Conservation (phyloP, 768 basidiomycete species). For the Mycena kentingensis region DNA sequence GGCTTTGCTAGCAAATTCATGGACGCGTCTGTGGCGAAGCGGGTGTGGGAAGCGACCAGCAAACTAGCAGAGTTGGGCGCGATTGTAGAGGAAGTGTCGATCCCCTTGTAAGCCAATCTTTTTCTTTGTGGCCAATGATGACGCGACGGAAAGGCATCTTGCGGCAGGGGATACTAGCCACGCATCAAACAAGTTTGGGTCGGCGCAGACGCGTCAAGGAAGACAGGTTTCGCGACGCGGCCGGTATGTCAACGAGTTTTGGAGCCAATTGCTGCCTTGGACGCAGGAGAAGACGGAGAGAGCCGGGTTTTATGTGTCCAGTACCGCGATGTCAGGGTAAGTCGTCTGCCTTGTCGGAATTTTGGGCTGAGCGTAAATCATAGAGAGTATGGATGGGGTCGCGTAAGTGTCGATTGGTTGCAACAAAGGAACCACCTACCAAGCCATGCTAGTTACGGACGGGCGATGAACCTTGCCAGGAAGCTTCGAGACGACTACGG, state of each 20-base stretch:
- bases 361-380: no score
- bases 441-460: conserved; percentile 1
- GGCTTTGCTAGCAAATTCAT: conserved; percentile 5
- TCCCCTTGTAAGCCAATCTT: conserved; percentile 11
- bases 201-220: conserved; percentile 16
- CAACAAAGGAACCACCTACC: background rate
- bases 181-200: conserved; percentile 13
- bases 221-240: conserved; percentile 17
- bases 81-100: conserved; percentile 17
- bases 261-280: conserved; percentile 17
- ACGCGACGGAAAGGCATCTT: background rate
- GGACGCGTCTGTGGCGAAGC: background rate
- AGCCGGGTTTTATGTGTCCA: conserved; percentile 16
- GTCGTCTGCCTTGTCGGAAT: background rate
- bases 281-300: conserved; percentile 16
- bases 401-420: background rate
- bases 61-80: conserved; percentile 16
- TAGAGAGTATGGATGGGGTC: conserved; percentile 14
- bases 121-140: background rate
- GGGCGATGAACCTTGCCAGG: conserved; percentile 19
- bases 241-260: conserved; percentile 15
- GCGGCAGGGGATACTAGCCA: conserved; percentile 5
- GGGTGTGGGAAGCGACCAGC: conserved; percentile 5
- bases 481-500: conserved; percentile 20
- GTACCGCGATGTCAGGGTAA: conserved; percentile 18